A percentile compares a stretch with the other conserved stretches of the same genome.
phyloP scores from a whole-genome alignment of 1,139 yeast genomes.

The Candida tropicalis region DNA sequence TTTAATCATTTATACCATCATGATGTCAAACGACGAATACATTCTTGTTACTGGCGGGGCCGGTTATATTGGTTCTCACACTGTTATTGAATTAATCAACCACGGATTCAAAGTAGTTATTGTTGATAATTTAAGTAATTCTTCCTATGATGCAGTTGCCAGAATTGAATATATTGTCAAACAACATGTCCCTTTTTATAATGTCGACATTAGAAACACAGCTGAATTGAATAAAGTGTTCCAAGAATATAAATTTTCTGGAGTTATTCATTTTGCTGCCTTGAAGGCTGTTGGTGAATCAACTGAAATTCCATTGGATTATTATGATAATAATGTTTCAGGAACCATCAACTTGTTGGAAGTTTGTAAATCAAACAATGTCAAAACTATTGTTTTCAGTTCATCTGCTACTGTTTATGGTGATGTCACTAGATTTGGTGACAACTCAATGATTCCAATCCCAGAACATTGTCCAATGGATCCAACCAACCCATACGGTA shows the following conservation, averaged over 20 bases:
- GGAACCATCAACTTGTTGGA: slow-evolving; percentile 66
- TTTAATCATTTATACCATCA: slow-evolving; percentile 3
- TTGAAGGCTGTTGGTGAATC: slow-evolving; percentile 86
- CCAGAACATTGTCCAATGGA: slow-evolving; percentile 80
- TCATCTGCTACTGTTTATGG: slow-evolving; percentile 88
- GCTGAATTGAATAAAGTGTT: slow-evolving; percentile 53
- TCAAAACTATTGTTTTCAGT: slow-evolving; percentile 68
- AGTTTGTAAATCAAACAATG: slow-evolving; percentile 50
- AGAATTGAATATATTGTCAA: slow-evolving; percentile 61
- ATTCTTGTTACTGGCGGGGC: slow-evolving; percentile 86
- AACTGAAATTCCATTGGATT: slow-evolving; percentile 67
- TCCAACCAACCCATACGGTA: slow-evolving; percentile 79
- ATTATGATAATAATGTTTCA: slow-evolving; percentile 68
- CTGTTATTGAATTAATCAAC: slow-evolving; percentile 66
- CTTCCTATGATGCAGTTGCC: slow-evolving; percentile 68
- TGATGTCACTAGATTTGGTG: slow-evolving; percentile 72
- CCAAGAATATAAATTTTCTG: slow-evolving; percentile 49
- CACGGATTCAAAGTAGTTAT: slow-evolving; percentile 71
- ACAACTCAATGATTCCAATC: slow-evolving; percentile 65
- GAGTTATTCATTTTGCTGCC: slow-evolving; percentile 85
- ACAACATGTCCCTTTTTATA: slow-evolving; percentile 55
- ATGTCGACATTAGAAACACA: slow-evolving; percentile 60
- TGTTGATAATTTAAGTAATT: slow-evolving; percentile 70
- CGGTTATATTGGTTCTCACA: slow-evolving; percentile 86
- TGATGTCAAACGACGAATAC: slow-evolving; percentile 26